These are phyloP conservation scores for Nymphaea thermarum DNA, from an alignment of 164 flowering plant species.

Conservation along the genomic window DNA sequence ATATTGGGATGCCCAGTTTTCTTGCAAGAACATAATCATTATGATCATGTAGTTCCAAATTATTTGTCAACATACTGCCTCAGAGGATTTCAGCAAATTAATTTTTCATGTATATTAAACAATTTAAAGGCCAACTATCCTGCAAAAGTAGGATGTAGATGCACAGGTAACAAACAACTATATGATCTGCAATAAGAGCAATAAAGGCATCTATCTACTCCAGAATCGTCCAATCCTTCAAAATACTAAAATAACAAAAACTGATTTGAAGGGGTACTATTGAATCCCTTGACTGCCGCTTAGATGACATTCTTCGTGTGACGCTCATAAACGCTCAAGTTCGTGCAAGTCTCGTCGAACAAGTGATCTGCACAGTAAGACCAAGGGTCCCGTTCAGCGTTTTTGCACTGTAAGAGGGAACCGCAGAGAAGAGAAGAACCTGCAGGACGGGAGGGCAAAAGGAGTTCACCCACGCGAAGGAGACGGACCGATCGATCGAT, in stretches of 20 bases:
- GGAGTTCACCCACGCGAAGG: slow-evolving; percentile 59
- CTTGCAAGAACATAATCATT: slow-evolving; percentile 90
- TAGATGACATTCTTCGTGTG: slow-evolving; percentile 67
- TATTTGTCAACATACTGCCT: slow-evolving; percentile 87
- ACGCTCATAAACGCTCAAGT: slow-evolving; percentile 49
- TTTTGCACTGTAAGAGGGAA: not conserved
- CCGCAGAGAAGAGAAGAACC: not conserved
- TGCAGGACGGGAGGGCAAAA: not conserved
- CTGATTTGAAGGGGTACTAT: slow-evolving; percentile 25
- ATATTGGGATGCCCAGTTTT: slow-evolving; percentile 95
- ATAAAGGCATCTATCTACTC: too few relatives aligned
- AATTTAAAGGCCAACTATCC: too few relatives aligned
- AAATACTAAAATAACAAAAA: not conserved
- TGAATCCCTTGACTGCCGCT: slow-evolving; percentile 84
- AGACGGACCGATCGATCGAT: slow-evolving; percentile 3
- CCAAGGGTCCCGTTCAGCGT: not conserved
- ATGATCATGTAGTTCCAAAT: slow-evolving; percentile 97
- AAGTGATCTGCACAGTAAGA: slow-evolving; percentile 35
- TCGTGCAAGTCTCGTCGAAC: slow-evolving; percentile 58
- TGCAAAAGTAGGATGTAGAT: too few relatives aligned
- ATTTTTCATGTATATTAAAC: too few relatives aligned
- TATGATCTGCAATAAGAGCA: too few relatives aligned
- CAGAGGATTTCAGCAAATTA: slow-evolving; percentile 1
- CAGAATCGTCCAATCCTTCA: not conserved
- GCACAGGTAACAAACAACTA: too few relatives aligned